Percentiles rank a stretch among this genome's conserved stretches.
phyloP scores from a whole-genome alignment of 2,329 filamentous ascomycete genomes.

The Fusarium mangiferae region DNA sequence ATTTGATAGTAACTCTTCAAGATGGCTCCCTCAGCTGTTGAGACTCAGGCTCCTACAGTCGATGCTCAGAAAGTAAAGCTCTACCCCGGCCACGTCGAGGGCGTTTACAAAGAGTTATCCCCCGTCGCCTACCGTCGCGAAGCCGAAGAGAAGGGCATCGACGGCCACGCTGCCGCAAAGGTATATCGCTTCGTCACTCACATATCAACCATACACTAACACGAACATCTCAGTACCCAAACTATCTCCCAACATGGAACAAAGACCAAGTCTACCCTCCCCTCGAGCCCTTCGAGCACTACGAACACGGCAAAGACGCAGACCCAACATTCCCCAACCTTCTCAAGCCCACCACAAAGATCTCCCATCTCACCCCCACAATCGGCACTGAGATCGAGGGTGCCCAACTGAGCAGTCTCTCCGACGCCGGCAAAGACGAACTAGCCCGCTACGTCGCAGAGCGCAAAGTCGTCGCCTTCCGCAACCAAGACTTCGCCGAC shows the following conservation, averaged over 20 bases:
- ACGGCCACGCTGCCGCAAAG: slow-evolving; percentile 39
- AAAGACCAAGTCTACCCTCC: slow-evolving; percentile 71
- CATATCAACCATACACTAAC: background rate
- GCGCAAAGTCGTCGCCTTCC: slow-evolving; percentile 82
- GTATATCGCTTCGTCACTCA: background rate
- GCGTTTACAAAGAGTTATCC: slow-evolving; percentile 41
- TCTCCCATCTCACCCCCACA: slow-evolving; percentile 74
- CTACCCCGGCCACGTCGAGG: slow-evolving; percentile 42
- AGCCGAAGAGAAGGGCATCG: slow-evolving; percentile 34
- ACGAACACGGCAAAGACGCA: slow-evolving; percentile 80
- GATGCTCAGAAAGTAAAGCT: slow-evolving; percentile 41
- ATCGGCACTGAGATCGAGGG: slow-evolving; percentile 79
- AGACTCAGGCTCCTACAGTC: slow-evolving; percentile 24
- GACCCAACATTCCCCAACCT: slow-evolving; percentile 76
- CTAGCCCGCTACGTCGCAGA: slow-evolving; percentile 79
- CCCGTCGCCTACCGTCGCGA: slow-evolving; percentile 35
- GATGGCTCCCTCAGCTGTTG: slow-evolving; percentile 43
- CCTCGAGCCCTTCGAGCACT: slow-evolving; percentile 75
- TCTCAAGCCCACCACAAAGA: slow-evolving; percentile 61
- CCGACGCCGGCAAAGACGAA: slow-evolving; percentile 77
- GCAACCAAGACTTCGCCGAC: slow-evolving; percentile 77
- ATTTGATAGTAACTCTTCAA: background rate
- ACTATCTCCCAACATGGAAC: slow-evolving; percentile 80
- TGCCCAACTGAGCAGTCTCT: slow-evolving; percentile 76
- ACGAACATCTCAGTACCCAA: slow-evolving; percentile 63